phyloP scores from a whole-genome alignment of 257 asterid genomes.

The Sherardia arvensis region DNA sequence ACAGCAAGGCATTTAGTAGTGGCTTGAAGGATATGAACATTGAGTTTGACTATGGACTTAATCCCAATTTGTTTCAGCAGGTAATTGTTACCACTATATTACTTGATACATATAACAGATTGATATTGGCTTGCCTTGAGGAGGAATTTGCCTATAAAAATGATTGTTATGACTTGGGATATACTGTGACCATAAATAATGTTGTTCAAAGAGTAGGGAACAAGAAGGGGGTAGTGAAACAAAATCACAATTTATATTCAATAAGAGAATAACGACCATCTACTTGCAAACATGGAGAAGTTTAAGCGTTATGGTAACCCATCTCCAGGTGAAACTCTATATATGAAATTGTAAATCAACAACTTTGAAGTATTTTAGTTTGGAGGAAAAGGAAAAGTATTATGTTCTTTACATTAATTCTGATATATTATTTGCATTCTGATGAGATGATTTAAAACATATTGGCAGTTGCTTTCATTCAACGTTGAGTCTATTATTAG shows the following conservation, averaged over 20 bases:
- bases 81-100: slow-evolving; percentile 20
- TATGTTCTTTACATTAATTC: background rate
- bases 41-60: slow-evolving; percentile 54
- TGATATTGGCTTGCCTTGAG: background rate
- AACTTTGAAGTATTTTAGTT: too few species aligned
- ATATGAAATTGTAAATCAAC: background rate
- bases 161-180: background rate
- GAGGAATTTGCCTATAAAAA: background rate
- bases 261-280: too few species aligned
- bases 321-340: background rate
- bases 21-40: slow-evolving; percentile 73
- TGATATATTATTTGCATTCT: background rate
- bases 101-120: background rate
- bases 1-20: slow-evolving; percentile 81
- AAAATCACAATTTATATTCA: background rate
- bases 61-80: slow-evolving; percentile 78
- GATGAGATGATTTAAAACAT: background rate
- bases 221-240: background rate
- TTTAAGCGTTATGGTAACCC: background rate
- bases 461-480: slow-evolving; percentile 58
- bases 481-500: slow-evolving; percentile 51
- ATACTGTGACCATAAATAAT: background rate
- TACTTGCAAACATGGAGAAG: background rate
- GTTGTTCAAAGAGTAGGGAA: background rate
- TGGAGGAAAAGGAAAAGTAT: background rate